phyloP scores from a whole-genome alignment of 345 rosid genomes.

The Populus tremula region DNA sequence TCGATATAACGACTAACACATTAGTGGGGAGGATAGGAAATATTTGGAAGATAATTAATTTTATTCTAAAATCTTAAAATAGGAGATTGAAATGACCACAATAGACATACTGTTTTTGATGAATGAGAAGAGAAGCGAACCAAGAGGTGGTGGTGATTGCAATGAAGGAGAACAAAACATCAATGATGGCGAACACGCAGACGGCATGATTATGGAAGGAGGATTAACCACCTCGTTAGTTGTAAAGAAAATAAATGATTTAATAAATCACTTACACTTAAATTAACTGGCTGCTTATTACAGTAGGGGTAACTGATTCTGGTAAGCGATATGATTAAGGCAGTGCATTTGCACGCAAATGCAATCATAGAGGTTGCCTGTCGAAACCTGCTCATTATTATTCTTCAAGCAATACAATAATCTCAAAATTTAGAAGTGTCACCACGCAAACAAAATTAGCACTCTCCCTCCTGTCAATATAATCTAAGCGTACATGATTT shows the following conservation, averaged over 20 bases:
- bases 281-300: background rate
- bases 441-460: no score
- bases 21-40: background rate
- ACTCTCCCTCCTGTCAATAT: no score
- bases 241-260: background rate
- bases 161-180: background rate
- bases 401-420: no score
- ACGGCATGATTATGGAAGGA: slow-evolving; percentile 1
- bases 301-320: background rate
- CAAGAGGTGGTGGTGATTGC: background rate
- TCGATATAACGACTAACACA: background rate
- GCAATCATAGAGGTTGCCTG: background rate
- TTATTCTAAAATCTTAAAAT: background rate
- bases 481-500: no score
- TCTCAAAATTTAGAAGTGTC: no score
- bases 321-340: background rate
- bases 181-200: slow-evolving; percentile 21
- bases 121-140: background rate
- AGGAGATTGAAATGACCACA: background rate
- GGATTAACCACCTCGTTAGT: background rate
- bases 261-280: background rate
- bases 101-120: background rate
- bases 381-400: background rate
- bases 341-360: background rate
- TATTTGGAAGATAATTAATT: background rate